Evolutionary conservation across 257 asterid genomes (phyloP).

Genomic region (Salvia rosmarinus): DNA sequence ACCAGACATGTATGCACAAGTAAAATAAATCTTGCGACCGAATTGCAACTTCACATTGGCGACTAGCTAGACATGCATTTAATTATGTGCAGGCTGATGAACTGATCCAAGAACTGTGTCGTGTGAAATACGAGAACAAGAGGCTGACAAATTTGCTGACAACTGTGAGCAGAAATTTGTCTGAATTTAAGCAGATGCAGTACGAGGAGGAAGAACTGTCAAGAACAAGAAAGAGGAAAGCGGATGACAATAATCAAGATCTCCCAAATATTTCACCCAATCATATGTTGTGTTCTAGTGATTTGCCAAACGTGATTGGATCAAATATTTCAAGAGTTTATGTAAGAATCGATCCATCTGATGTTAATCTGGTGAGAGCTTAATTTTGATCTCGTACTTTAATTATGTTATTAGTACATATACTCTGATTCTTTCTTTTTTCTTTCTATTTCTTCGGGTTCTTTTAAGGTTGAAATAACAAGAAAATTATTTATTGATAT

Average conservation of each 20-base stretch:
- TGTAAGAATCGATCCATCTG: slow-evolving; percentile 54
- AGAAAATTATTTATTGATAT: too few species aligned
- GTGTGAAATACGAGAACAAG: slow-evolving; percentile 60
- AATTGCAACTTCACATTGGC: too few species aligned
- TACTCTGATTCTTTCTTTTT: too few species aligned
- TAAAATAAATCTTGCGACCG: too few species aligned
- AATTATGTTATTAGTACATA: not conserved
- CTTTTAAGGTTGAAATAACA: not conserved
- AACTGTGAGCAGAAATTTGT: slow-evolving; percentile 35
- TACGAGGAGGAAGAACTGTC: slow-evolving; percentile 24
- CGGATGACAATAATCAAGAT: slow-evolving; percentile 27
- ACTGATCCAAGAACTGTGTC: slow-evolving; percentile 46
- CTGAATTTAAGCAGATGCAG: slow-evolving; percentile 36
- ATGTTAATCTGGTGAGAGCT: slow-evolving; percentile 55
- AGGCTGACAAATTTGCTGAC: slow-evolving; percentile 47
- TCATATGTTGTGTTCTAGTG: not conserved
- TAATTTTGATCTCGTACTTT: not conserved
- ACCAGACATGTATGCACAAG: too few species aligned
- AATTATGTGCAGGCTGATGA: slow-evolving; percentile 35
- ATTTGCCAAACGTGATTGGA: slow-evolving; percentile 43
- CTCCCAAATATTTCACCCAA: slow-evolving; percentile 3
- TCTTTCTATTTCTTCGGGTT: too few species aligned
- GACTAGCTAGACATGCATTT: too few species aligned
- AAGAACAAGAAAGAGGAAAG: slow-evolving; percentile 49
- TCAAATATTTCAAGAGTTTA: slow-evolving; percentile 55